Base-by-base conservation (phyloP, 2,329 filamentous ascomycete genomes). In the Coniosporium tulheliwenetii region DNA sequence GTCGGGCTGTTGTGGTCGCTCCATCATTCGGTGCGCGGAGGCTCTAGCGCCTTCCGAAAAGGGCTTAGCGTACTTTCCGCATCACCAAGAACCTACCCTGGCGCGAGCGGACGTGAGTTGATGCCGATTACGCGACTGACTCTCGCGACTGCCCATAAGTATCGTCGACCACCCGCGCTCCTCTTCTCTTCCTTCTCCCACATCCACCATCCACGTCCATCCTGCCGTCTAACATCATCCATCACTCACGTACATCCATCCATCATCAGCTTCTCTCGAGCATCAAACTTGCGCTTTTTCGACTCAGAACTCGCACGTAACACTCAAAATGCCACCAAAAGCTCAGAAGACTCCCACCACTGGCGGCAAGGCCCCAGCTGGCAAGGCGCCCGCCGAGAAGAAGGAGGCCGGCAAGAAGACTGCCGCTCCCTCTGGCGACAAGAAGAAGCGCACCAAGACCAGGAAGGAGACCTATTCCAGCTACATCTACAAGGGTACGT, bases 361-460 rank as follows among this genome's bases (percentile, higher is more conserved):
- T 62, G 89, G 84, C 73, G 77, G 85, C 71, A 96, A 96, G 85
- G 89, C 89, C 56, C 79, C 79, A 51, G 79, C 77, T 58, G 75
- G 75, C 60, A 81, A 81, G 66, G 77, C 78, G 37, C 86, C 89
- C 45, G 84, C 82, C 61, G 87, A 95, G 79, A 95, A 95, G 83
- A 95, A 96, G 81, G 89, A 96, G 71, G 91, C 89, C 51, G 91
- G 89, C 75, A 98, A 98, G 85, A 98, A 96, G 83, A 96, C 91
- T 39, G 70, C 76, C 53, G 85, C 89, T 45, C 79, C 87, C 47
- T 79, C 85, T 62, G 91, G 91, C 50, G 91, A 96, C 58, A 96
- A 96, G 86, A 98, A 98, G 85, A 98, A 96, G 87, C 85, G 91
- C 63, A 93, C 86, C 73, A 98, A 98, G 87, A 85, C 87, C 53